These are phyloP conservation scores for Cordyceps cicadae DNA, from an alignment of 2,329 filamentous ascomycete genomes.

Conservation along the genomic window DNA sequence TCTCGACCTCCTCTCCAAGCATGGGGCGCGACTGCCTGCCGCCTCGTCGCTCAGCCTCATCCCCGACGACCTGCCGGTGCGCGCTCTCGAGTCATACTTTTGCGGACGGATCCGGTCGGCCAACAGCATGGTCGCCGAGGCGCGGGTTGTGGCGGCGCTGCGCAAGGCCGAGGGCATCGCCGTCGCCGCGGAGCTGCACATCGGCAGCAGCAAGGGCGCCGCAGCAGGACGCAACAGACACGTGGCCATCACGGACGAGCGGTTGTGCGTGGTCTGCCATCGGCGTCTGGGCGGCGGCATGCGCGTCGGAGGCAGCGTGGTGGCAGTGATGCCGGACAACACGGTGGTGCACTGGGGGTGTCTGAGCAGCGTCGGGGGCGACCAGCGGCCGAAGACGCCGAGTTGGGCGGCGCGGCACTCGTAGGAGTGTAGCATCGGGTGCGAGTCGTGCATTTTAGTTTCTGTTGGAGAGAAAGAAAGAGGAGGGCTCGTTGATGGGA, in stretches of 20 bases:
- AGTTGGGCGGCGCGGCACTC: slow-evolving; percentile 32
- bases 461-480: background rate
- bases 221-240: slow-evolving; percentile 48
- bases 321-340: slow-evolving; percentile 81
- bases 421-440: slow-evolving; percentile 13
- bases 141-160: slow-evolving; percentile 67
- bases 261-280: slow-evolving; percentile 85
- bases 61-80: slow-evolving; percentile 68
- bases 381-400: slow-evolving; percentile 18
- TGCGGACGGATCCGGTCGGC: slow-evolving; percentile 79
- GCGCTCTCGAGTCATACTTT: slow-evolving; percentile 83
- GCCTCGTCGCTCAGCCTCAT: slow-evolving; percentile 79
- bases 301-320: slow-evolving; percentile 80
- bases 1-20: slow-evolving; percentile 78
- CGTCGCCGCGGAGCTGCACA: slow-evolving; percentile 61
- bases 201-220: slow-evolving; percentile 49
- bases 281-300: slow-evolving; percentile 82
- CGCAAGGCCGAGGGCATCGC: slow-evolving; percentile 72
- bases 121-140: slow-evolving; percentile 73
- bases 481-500: background rate
- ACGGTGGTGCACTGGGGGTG: slow-evolving; percentile 77
- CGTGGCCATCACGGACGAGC: slow-evolving; percentile 78
- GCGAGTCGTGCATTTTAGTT: background rate
- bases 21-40: slow-evolving; percentile 85
- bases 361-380: slow-evolving; percentile 40